Conservation (phyloP, 371 early-diverging fungal genomes). For the Mortierella sp. region DNA sequence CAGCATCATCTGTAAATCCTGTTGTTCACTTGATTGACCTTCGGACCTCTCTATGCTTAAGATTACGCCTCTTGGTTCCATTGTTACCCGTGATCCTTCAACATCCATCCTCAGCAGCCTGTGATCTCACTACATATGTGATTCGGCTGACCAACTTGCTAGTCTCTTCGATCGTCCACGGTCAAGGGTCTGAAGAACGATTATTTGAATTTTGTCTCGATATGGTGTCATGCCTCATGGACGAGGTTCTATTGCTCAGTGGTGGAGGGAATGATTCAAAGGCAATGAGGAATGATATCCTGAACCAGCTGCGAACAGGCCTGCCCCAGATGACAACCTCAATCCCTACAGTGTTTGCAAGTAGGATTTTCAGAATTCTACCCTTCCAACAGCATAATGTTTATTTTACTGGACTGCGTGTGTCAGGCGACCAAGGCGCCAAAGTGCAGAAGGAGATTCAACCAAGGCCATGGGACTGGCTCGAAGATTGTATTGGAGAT, state of each 20-base stretch:
- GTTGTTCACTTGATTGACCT: slow-evolving; percentile 35
- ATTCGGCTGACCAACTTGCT: slow-evolving; percentile 50
- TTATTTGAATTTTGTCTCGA: slow-evolving; percentile 73
- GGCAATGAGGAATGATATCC: slow-evolving; percentile 41
- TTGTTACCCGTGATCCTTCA: slow-evolving; percentile 70
- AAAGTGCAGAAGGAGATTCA: slow-evolving; percentile 58
- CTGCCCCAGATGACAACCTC: slow-evolving; percentile 56
- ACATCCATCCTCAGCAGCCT: slow-evolving; percentile 62
- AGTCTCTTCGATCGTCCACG: slow-evolving; percentile 69
- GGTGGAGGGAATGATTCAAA: slow-evolving; percentile 33
- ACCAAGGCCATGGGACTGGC: slow-evolving; percentile 75
- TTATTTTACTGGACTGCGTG: slow-evolving; percentile 63
- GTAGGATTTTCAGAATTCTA: slow-evolving; percentile 68
- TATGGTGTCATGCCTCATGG: slow-evolving; percentile 69
- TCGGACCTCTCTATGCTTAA: slow-evolving; percentile 53
- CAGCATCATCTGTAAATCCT: background rate
- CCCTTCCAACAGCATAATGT: slow-evolving; percentile 72
- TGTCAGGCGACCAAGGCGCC: slow-evolving; percentile 34
- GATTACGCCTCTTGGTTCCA: slow-evolving; percentile 67
- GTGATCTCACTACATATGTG: slow-evolving; percentile 58
- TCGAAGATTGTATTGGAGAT: slow-evolving; percentile 67
- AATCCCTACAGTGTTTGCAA: slow-evolving; percentile 68
- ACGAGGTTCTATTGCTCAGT: slow-evolving; percentile 52
- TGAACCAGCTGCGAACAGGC: slow-evolving; percentile 46
- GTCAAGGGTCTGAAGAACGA: slow-evolving; percentile 71